phyloP scores from a whole-genome alignment of 345 rosid genomes.

The Linum lewisii region DNA sequence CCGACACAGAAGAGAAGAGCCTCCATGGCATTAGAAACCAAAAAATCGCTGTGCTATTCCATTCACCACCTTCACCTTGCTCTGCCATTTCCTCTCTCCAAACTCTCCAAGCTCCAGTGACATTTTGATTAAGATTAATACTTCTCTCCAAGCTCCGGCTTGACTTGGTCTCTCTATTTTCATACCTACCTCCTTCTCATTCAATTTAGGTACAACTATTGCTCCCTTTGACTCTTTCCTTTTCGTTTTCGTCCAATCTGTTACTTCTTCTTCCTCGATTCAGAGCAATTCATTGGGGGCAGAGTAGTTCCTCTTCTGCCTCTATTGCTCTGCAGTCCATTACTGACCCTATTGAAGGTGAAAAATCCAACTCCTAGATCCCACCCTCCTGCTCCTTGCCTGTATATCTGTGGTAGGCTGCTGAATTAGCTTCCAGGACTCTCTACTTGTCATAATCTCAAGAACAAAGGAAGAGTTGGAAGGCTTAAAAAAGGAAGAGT shows the following conservation, averaged over 20 bases:
- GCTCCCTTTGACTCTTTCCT: neutral
- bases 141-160: neutral
- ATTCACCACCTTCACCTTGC: neutral
- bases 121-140: too few species aligned
- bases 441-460: neutral
- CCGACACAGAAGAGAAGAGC: too few species aligned
- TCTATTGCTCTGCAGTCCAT: constrained; percentile 30
- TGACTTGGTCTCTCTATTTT: neutral
- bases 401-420: neutral
- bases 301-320: constrained; percentile 6
- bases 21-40: too few species aligned
- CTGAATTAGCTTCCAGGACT: neutral
- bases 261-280: neutral
- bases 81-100: neutral
- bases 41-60: too few species aligned
- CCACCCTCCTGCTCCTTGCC: neutral
- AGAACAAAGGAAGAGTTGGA: neutral
- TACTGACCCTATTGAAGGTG: constrained; percentile 72
- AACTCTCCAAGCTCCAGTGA: too few species aligned
- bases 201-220: neutral
- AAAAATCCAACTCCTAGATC: too few species aligned
- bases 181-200: neutral
- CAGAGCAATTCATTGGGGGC: neutral
- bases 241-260: neutral
- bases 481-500: too few species aligned